Conservation (phyloP, 2,329 filamentous ascomycete species). For the Colletotrichum neosansevieriae region DNA sequence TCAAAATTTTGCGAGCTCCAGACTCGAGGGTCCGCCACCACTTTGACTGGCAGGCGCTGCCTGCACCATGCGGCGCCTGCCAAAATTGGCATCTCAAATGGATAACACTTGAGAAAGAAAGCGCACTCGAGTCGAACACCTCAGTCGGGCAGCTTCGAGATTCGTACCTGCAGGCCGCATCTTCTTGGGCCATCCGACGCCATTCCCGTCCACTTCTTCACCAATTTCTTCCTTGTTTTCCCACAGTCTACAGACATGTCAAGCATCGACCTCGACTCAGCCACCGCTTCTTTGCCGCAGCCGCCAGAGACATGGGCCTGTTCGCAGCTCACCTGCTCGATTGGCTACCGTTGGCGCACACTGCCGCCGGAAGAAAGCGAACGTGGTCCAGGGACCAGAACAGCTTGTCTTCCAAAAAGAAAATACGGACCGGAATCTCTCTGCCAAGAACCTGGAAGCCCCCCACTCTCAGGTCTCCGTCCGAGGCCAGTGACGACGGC, state of each 20-base stretch:
- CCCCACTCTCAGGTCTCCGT: background rate
- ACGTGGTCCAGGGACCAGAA: slow-evolving; percentile 5
- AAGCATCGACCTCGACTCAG: slow-evolving; percentile 12
- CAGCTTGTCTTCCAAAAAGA: slow-evolving; percentile 5
- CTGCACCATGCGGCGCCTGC: slow-evolving; percentile 38
- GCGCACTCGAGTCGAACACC: too few relatives aligned
- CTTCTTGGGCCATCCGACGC: slow-evolving; percentile 17
- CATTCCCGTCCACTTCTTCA: slow-evolving; percentile 23
- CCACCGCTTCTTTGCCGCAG: slow-evolving; percentile 30
- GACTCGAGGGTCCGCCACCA: slow-evolving; percentile 33
- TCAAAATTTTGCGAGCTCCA: slow-evolving; percentile 35
- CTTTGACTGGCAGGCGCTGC: slow-evolving; percentile 29
- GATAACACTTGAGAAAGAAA: too few relatives aligned
- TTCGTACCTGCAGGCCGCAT: slow-evolving; percentile 5
- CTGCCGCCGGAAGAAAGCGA: slow-evolving; percentile 21
- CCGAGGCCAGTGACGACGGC: background rate
- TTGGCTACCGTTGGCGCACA: slow-evolving; percentile 35
- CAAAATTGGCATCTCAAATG: slow-evolving; percentile 32
- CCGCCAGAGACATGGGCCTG: slow-evolving; percentile 21
- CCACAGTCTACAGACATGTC: background rate
- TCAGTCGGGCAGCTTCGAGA: slow-evolving; percentile 1
- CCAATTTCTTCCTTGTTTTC: slow-evolving; percentile 2
- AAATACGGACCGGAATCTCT: background rate
- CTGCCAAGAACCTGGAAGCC: slow-evolving; percentile 6
- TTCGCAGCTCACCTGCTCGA: slow-evolving; percentile 23